Percentiles rank a stretch among this genome's conserved stretches.
Evolutionary conservation across 78 protist species (phyloP).

Genomic region (Guillardia theta): DNA sequence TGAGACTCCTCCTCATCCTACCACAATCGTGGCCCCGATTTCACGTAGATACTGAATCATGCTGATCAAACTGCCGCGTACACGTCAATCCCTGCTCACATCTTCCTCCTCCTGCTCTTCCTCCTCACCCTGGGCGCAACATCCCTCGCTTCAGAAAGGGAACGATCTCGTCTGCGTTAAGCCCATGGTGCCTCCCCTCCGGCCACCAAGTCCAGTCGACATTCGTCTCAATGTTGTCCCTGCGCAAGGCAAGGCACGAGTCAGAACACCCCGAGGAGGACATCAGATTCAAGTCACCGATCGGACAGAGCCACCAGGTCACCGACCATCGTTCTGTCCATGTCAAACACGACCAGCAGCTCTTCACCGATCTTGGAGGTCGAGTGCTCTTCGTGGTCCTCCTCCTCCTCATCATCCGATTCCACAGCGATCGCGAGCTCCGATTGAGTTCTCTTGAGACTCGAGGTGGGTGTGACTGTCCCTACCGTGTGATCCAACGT

Average conservation of each 20-base stretch:
- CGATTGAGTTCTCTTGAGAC: background rate
- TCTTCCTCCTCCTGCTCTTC: no score
- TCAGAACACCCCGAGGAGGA: background rate
- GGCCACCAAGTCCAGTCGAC: background rate
- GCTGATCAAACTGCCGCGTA: background rate
- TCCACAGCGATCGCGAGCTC: background rate
- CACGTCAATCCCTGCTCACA: no score
- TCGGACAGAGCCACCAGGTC: background rate
- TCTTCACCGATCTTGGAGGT: background rate
- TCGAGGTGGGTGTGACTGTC: background rate
- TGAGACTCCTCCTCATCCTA: no score
- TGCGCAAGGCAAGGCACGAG: background rate
- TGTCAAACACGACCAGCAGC: background rate
- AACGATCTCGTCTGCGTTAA: background rate
- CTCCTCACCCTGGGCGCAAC: background rate
- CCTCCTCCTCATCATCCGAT: background rate
- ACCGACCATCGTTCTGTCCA: background rate
- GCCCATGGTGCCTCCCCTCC: background rate
- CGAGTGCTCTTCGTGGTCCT: background rate
- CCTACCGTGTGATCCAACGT: background rate
- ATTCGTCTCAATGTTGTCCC: conserved; percentile 3
- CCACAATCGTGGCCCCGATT: conserved; percentile 19
- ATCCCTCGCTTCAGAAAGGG: background rate
- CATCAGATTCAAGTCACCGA: background rate
- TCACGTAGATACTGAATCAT: background rate